These are phyloP conservation scores for Madurella fahalii DNA, from an alignment of 2,329 filamentous ascomycete genomes.

Conservation along the genomic window DNA sequence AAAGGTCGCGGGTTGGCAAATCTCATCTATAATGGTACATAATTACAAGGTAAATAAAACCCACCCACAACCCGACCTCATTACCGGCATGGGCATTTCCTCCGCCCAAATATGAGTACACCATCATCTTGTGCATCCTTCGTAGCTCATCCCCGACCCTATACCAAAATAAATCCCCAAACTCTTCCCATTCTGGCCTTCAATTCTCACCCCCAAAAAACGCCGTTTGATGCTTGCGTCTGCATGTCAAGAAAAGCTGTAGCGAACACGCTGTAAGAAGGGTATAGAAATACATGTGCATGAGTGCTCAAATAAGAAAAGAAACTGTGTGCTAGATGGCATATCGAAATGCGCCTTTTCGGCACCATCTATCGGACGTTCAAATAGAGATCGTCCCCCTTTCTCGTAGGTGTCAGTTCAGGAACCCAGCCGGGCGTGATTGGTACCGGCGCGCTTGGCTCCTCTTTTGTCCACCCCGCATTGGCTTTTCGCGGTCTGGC, in stretches of 20 bases:
- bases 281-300: neutral
- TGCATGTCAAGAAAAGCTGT: too few species aligned
- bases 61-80: too few species aligned
- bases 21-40: too few species aligned
- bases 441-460: conserved; percentile 31
- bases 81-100: too few species aligned
- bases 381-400: conserved; percentile 62
- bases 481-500: neutral
- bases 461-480: conserved; percentile 11
- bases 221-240: too few species aligned
- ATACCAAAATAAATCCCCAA: neutral
- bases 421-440: conserved; percentile 58
- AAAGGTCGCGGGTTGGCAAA: too few species aligned
- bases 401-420: conserved; percentile 60
- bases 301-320: neutral
- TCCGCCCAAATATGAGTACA: too few species aligned
- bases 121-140: neutral
- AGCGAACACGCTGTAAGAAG: too few species aligned
- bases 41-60: too few species aligned
- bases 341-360: neutral
- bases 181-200: too few species aligned
- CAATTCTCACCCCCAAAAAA: too few species aligned
- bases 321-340: neutral
- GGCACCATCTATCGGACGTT: conserved; percentile 45
- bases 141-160: neutral